A percentile compares a stretch with the other conserved stretches of the same genome.
phyloP scores from a whole-genome alignment of 2,329 filamentous ascomycete genomes.

The Penicillium sp. region DNA sequence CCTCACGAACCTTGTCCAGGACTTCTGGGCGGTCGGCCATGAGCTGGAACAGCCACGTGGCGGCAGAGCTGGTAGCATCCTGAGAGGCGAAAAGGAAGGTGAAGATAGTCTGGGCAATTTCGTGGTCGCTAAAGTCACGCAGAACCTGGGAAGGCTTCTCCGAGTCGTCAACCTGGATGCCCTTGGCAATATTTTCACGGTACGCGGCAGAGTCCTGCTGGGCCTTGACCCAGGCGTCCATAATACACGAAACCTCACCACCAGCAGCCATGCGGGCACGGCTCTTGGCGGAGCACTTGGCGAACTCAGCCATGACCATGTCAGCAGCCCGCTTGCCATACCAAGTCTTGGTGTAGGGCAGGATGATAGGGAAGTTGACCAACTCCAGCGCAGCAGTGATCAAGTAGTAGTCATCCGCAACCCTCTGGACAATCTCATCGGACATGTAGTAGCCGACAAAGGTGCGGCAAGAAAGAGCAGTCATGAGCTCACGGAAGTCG shows the following conservation, averaged over 20 bases:
- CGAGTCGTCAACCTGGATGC: conserved; percentile 63
- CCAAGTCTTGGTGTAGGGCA: conserved; percentile 94
- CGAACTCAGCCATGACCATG: conserved; percentile 85
- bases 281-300: conserved; percentile 88
- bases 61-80: conserved; percentile 91
- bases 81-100: conserved; percentile 97
- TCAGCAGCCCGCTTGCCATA: conserved; percentile 95
- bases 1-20: conserved; percentile 84
- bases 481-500: conserved; percentile 91
- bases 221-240: conserved; percentile 89
- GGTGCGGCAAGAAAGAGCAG: conserved; percentile 90
- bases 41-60: conserved; percentile 93
- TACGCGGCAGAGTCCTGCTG: conserved; percentile 85
- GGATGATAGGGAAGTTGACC: conserved; percentile 96
- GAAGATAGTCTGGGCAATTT: conserved; percentile 91
- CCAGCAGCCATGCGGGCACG: conserved; percentile 89
- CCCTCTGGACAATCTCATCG: conserved; percentile 86
- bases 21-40: conserved; percentile 92
- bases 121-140: conserved; percentile 83
- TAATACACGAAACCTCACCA: conserved; percentile 83
- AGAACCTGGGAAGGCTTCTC: conserved; percentile 82
- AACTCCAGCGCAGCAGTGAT: conserved; percentile 94
- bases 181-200: conserved; percentile 73
- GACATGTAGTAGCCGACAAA: conserved; percentile 96
- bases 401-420: conserved; percentile 93